Base-by-base conservation (phyloP, 2,329 filamentous ascomycete species). In the Parafenestella ontariensis region DNA sequence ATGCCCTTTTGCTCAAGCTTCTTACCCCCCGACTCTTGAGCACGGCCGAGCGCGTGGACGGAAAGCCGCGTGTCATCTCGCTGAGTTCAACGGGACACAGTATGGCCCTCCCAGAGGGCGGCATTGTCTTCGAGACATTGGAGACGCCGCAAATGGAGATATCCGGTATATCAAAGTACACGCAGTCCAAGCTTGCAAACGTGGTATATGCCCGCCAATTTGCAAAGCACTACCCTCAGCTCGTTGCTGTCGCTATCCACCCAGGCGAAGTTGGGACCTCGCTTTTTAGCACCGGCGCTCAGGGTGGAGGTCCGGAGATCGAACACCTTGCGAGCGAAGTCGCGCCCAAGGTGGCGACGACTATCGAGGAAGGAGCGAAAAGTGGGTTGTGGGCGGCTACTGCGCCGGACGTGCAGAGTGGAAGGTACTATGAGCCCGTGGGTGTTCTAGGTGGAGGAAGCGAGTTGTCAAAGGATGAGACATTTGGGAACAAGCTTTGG, bases 371-470 rank as follows among this genome's bases (percentile, higher is more conserved):
- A 13, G 47, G 47, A 9, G 31, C 29, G 3, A 18, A 29, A 17
- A 50, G 44, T 96, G 26, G 40, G 11, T 59, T 81, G 9, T 82
- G 79, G 79, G 77, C 75, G 11, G 73, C 72, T 5, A 78, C 76
- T 3, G 64, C 37, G 4, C 10, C n/a, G 8, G 64, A 69, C 15
- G 59, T 78, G 5, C 54, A 54, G 44, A 76, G 64, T 49, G 77
- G 78, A 0, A 61, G 49, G n/a, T 80, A 77, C 55, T 80, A 78
- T 46, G 50, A 54, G 42, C 65, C 64, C 10, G 58, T 66, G 1
- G 61, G 55, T 5, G 42, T 45, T 31, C 8, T 18, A n/a, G 49
- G 44, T 15, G 42, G 17, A 11, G 46, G 36, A n/a, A 55, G 18
- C 13, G 37, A 40, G 40, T 10, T 49, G 39, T 33, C 42, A 45